Base-by-base conservation (phyloP, 768 basidiomycete genomes). In the Tephrocybe sp. region DNA sequence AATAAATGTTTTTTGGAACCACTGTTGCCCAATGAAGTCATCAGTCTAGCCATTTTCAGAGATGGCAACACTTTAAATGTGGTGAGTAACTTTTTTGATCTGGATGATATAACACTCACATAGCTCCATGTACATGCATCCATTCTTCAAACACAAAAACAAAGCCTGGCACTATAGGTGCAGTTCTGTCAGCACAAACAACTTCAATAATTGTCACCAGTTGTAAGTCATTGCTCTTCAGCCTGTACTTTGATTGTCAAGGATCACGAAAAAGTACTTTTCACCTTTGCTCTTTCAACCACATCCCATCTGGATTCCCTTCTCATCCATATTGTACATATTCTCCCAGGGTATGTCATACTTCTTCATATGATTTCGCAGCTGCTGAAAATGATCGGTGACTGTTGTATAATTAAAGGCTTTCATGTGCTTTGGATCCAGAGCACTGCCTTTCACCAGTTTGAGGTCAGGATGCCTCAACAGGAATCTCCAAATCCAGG, bases 1-100 rank as follows among this genome's bases (percentile, higher is more conserved):
- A 46, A 77, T 62, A 50, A 77, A 78, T 15, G 26, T 48, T 7
- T 68, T 56, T 42, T 64, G 34, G 32, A 78, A 71, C 76, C 77
- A 78, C n/a, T 68, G 49, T 1, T 34, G n/a, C n/a, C n/a, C n/a
- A n/a, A n/a, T n/a, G n/a, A n/a, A n/a, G n/a, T n/a, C n/a, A n/a
- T n/a, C n/a, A 17, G 25, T 76, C 76, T 74, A 78, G 1, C 76
- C 76, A 57, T 71, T 76, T 14, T 58, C 51, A 3, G 71, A 72
- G 10, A 51, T 56, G 1, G 61, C 55, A 40, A 74, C 58, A n/a
- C 73, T 76, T 32, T 2, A 51, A 28, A 48, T 4, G 39, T 30
- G 12, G 44, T 55, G 10, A 53, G 41, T 47, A 49, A 39, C 14
- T 23, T 30, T 45, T 7, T n/a, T n/a, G n/a, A n/a, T n/a, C n/a